Evolutionary conservation across 2,329 filamentous ascomycete genomes (phyloP).

Genomic region (Albophoma yamanashiensis): DNA sequence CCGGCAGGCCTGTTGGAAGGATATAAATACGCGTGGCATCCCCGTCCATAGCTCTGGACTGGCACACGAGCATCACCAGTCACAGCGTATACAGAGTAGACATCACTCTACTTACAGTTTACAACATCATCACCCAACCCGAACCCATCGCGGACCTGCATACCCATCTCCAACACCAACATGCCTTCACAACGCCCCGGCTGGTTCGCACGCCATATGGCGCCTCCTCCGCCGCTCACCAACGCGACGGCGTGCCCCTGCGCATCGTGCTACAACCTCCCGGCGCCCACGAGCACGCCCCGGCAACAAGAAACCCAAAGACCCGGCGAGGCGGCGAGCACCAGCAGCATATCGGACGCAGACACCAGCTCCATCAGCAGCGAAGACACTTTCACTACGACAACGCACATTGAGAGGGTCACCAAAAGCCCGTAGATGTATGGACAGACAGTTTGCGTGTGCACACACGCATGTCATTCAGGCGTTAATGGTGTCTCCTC

Average conservation of each 20-base stretch:
- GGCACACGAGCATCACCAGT: neutral
- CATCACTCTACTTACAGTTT: neutral
- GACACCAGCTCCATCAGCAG: neutral
- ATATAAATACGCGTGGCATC: neutral
- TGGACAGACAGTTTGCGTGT: neutral
- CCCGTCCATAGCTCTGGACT: neutral
- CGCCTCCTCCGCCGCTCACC: constrained; percentile 25
- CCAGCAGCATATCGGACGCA: neutral
- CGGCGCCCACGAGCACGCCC: neutral
- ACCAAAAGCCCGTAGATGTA: neutral
- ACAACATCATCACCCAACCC: neutral
- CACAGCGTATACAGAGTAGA: neutral
- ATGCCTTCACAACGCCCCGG: constrained; percentile 21
- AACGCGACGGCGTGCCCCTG: constrained; percentile 23
- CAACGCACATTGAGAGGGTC: constrained; percentile 2
- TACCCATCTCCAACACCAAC: neutral
- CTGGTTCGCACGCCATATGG: constrained; percentile 30
- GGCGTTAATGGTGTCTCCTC: neutral
- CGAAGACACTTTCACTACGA: neutral
- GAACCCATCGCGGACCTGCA: neutral
- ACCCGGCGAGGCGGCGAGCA: neutral
- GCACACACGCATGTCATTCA: neutral
- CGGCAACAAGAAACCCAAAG: neutral
- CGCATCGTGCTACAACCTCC: constrained; percentile 10
- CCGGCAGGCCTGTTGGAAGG: neutral